A percentile compares a stretch with the other conserved stretches of the same genome.
Conservation (phyloP, 2,329 filamentous ascomycete genomes). For the Fusarium sp. region DNA sequence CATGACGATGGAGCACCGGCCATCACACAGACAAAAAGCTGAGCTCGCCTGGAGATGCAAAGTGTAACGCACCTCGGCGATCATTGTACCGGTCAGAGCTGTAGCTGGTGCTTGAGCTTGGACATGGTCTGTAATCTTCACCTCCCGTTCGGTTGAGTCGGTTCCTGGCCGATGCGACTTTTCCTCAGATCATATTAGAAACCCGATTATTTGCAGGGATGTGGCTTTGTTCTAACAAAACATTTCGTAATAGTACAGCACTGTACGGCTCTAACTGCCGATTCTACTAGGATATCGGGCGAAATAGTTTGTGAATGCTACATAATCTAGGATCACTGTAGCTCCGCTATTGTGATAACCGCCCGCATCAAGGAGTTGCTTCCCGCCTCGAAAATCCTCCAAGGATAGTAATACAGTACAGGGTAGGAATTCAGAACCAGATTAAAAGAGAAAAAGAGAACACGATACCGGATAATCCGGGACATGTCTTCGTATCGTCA, state of each 20-base stretch:
- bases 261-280: background rate
- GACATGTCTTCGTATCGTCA: background rate
- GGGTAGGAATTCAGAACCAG: background rate
- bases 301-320: background rate
- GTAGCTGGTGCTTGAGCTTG: background rate
- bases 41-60: background rate
- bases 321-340: no score
- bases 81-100: constrained; percentile 3
- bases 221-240: background rate
- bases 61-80: background rate
- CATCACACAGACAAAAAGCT: background rate
- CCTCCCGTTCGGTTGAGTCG: background rate
- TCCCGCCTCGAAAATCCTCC: background rate
- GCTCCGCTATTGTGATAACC: background rate
- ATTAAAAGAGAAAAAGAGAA: background rate
- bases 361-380: background rate
- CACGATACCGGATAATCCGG: background rate
- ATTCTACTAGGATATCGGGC: background rate
- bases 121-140: constrained; percentile 4
- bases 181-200: constrained; percentile 9
- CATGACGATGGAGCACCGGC: background rate
- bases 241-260: background rate
- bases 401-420: background rate
- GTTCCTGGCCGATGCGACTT: background rate
- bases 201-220: background rate